Percentiles rank a stretch among this genome's conserved stretches.
These are phyloP conservation scores for Metschnikowia baotianmanensis DNA, from an alignment of 805 yeast species.

Conservation along the genomic window DNA sequence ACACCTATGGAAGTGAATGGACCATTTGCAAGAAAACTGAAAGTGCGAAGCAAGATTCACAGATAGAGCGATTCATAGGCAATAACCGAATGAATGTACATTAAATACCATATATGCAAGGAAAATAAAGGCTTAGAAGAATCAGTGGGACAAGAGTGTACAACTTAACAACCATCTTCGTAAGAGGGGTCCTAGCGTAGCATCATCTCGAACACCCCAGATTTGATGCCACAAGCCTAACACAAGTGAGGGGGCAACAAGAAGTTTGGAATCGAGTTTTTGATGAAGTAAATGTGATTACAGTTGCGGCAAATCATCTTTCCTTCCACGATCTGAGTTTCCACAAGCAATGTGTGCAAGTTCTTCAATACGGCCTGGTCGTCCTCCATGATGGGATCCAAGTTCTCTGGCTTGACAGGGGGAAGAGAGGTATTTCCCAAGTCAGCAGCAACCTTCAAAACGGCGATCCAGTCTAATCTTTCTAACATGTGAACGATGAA, in stretches of 20 bases:
- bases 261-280: conserved; percentile 92
- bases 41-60: too few species aligned
- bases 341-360: conserved; percentile 73
- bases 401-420: conserved; percentile 54
- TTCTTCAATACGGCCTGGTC: conserved; percentile 60
- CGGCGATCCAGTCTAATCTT: conserved; percentile 86
- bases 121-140: too few species aligned
- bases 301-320: conserved; percentile 87
- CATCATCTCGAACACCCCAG: too few species aligned
- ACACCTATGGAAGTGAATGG: too few species aligned
- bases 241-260: conserved; percentile 93
- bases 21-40: too few species aligned
- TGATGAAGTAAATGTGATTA: conserved; percentile 82
- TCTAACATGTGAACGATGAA: conserved; percentile 74
- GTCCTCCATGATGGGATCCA: conserved; percentile 53
- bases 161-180: too few species aligned
- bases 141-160: too few species aligned
- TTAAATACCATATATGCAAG: too few species aligned
- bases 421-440: conserved; percentile 36
- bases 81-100: too few species aligned
- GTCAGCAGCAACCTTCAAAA: conserved; percentile 73
- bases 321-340: conserved; percentile 85
- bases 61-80: too few species aligned
- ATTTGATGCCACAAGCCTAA: too few species aligned
- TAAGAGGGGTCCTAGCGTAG: too few species aligned